A percentile compares a stretch with the other conserved stretches of the same genome.
These are phyloP conservation scores for Ephemerocybe angulata DNA, from an alignment of 768 basidiomycete species.

Conservation along the genomic window DNA sequence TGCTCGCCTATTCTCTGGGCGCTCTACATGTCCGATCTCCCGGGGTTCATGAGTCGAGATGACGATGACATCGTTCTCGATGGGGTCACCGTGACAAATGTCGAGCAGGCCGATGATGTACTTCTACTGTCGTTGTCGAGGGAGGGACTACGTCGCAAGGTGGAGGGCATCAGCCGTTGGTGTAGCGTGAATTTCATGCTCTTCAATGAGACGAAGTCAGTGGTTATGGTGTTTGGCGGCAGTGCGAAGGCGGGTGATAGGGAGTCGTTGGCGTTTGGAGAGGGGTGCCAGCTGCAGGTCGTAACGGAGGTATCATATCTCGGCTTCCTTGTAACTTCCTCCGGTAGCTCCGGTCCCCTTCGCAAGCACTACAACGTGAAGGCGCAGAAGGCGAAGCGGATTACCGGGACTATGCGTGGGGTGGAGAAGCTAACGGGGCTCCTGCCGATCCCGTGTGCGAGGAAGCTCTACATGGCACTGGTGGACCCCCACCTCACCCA, in stretches of 20 bases:
- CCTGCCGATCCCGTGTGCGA: neutral
- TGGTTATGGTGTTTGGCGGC: neutral
- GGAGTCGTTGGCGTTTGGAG: neutral
- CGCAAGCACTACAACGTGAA: neutral
- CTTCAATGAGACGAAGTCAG: constrained; percentile 22
- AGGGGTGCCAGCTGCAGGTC: neutral
- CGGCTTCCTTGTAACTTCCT: neutral
- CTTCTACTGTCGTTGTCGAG: constrained; percentile 16
- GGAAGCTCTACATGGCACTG: neutral
- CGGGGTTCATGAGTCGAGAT: constrained; percentile 6
- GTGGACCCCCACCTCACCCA: neutral
- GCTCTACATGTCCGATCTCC: constrained; percentile 21
- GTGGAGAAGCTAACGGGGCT: neutral
- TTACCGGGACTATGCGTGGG: neutral
- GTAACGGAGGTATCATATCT: neutral
- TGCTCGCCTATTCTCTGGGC: constrained; percentile 26
- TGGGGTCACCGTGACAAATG: constrained; percentile 12
- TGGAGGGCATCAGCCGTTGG: constrained; percentile 18
- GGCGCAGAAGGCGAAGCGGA: neutral
- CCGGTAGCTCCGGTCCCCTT: no score
- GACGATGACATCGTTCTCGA: constrained; percentile 16
- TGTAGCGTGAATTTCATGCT: constrained; percentile 22
- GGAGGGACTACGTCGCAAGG: constrained; percentile 14
- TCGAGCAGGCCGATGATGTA: constrained; percentile 27
- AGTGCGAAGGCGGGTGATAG: neutral